Base-by-base conservation (phyloP, 2,329 filamentous ascomycete species). In the Xylaria sp. region DNA sequence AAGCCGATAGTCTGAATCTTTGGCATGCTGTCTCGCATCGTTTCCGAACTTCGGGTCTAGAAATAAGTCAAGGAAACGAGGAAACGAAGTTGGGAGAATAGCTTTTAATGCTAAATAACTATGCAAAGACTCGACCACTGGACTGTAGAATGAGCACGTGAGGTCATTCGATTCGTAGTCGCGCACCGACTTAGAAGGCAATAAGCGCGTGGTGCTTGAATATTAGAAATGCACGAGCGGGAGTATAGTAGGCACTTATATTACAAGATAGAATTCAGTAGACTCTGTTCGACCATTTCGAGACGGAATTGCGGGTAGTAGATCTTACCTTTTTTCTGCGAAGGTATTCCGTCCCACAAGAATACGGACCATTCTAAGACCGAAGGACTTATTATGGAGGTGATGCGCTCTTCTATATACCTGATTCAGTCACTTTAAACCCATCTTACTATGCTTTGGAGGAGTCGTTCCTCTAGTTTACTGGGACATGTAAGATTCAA, bases 401-500 rank as follows among this genome's bases (percentile, higher is more conserved):
- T 58, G 68, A 68, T 68, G 29, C 4, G 21, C 53, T 63, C 37
- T 55, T 62, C 13, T 42, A n/a, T 42, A 64, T 66, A 48, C 68
- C 64, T 62, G 25, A 59, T 69, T 47, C 1, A 62, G 60, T 25
- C 16, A 44, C 50, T 13, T 48, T 16, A 35, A 50, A 37, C 13
- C 51, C 18, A 12, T 50, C 25, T 5, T 32, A 23, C 16, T 23
- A 29, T 60, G 13, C 12, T 37, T 13, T 27, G 16, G 16, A 32
- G 8, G 23, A 55, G 23, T 51, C 25, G 21, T 18, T 42, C 2
- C 21, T 9, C 13, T 32, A 51, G 37, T 16, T 27, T 32, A 13
- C 55, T 12, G 10, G 32, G n/a, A 35, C 6, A 16, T 18, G 18
- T 3, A 16, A 54, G 40, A 37, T 27, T 21, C 4, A 18, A 29